phyloP scores from a whole-genome alignment of 805 yeast genomes.

The Candida methanosorbosa region DNA sequence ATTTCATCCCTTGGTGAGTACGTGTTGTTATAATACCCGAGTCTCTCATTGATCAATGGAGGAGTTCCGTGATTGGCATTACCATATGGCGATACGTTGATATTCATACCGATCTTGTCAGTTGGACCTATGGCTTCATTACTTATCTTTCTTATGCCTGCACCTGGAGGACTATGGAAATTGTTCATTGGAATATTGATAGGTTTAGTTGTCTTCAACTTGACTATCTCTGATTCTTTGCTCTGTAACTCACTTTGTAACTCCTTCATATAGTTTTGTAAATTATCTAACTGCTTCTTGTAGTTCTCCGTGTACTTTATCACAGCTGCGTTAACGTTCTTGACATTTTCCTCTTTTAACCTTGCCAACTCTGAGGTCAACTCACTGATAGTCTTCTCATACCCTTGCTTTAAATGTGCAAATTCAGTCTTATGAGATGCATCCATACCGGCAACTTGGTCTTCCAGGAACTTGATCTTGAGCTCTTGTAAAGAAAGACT shows the following conservation, averaged over 20 bases:
- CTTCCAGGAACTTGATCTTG: neutral
- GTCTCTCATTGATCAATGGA: too few species aligned
- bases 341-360: too few species aligned
- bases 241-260: constrained; percentile 6
- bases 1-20: too few species aligned
- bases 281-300: constrained; percentile 6
- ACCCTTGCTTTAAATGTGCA: neutral
- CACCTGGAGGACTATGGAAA: neutral
- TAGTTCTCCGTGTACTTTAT: constrained; percentile 1
- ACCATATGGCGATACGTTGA: too few species aligned
- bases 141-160: too few species aligned
- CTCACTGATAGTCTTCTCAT: neutral
- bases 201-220: constrained; percentile 14
- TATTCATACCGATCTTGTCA: too few species aligned
- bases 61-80: too few species aligned
- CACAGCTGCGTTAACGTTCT: neutral
- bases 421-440: neutral
- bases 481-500: neutral
- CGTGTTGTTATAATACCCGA: too few species aligned
- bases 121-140: too few species aligned
- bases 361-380: too few species aligned
- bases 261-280: too few species aligned
- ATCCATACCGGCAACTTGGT: neutral
- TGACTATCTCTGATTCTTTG: constrained; percentile 10
- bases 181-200: constrained; percentile 15